Base-by-base conservation (phyloP, 345 rosid species). In the Citrus inodora region DNA sequence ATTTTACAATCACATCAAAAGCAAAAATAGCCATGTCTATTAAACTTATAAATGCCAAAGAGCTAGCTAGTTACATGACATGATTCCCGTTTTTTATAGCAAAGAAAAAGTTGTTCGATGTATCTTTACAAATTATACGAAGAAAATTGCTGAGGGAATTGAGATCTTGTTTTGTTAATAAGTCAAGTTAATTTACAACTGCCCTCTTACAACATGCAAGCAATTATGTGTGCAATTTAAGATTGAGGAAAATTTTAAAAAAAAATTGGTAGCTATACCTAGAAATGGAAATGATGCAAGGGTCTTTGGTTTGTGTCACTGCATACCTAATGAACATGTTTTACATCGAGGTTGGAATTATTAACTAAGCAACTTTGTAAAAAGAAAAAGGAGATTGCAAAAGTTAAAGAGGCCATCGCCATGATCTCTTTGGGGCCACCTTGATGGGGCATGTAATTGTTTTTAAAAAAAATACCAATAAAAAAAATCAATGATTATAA, bases 321-420 rank as follows among this genome's bases (percentile, higher is more conserved):
- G 7, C 58, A 17, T 53, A 5, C 58, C 58, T 53, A 17, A 53
- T 17, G 22, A 53, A 53, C 58, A 51, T 51, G 73, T 61, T 76
- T 51, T 67, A 53, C 27, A 73, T 30, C 2, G 56, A 40, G 32
- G 28, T 68, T 72, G 75, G 83, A 81, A 79, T 55, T 77, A 78
- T 5, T 35, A 78, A 75, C 4, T 76, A 48, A 21, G 24, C 37
- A 74, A 70, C 83, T 83, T 83, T 81, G 48, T 59, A 74, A 21
- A 83, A 83, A 71, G 80, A 76, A 61, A 37, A 37, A 9, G 40
- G 70, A 76, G 77, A 70, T 48, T 65, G 67, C 76, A 30, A 80
- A 83, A 83, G 85, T 62, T 51, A 79, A 83, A 79, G 77, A 70
- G 71, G 62, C 64, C 40, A 72, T 73, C 35, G 70, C 22, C 63